Evolutionary conservation across 2,329 filamentous ascomycete species (phyloP).

Genomic region (Penicillium aurantiogriseum): DNA sequence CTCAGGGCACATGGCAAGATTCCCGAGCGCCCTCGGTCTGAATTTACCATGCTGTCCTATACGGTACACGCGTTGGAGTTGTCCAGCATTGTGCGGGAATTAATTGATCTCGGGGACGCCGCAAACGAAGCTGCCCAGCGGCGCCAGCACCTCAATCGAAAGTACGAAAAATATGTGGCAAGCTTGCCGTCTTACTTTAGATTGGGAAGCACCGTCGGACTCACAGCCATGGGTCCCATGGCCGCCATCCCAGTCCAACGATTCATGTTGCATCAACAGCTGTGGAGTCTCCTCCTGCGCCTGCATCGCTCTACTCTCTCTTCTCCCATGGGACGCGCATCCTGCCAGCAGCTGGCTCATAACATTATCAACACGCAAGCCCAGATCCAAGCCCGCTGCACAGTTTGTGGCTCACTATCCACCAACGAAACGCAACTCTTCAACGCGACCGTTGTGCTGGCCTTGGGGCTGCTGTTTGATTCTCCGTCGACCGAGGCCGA

Average conservation of each 20-base stretch:
- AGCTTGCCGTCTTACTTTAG: slow-evolving; percentile 13
- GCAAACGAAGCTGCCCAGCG: background rate
- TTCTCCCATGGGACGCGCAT: slow-evolving; percentile 3
- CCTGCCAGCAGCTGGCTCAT: slow-evolving; percentile 7
- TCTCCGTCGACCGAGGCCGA: background rate
- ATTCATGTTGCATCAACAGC: slow-evolving; percentile 21
- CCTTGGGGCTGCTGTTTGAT: slow-evolving; percentile 1
- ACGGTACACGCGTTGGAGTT: background rate
- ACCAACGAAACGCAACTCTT: slow-evolving; percentile 7
- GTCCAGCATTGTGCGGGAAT: background rate
- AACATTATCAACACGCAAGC: slow-evolving; percentile 7
- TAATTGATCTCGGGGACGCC: background rate
- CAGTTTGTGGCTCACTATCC: slow-evolving; percentile 1
- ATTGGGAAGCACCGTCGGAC: slow-evolving; percentile 12
- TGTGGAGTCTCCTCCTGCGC: slow-evolving; percentile 18
- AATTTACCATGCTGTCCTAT: background rate
- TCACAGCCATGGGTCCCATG: slow-evolving; percentile 12
- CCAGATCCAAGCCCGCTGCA: slow-evolving; percentile 7
- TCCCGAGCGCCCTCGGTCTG: background rate
- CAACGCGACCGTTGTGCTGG: slow-evolving; percentile 4
- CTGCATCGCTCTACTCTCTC: slow-evolving; percentile 11
- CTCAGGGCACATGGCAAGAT: background rate
- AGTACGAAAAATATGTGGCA: slow-evolving; percentile 11
- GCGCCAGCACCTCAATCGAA: slow-evolving; percentile 2
- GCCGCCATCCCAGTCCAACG: slow-evolving; percentile 17